Base-by-base conservation (phyloP, 805 yeast genomes). In the Starmerella bombi region DNA sequence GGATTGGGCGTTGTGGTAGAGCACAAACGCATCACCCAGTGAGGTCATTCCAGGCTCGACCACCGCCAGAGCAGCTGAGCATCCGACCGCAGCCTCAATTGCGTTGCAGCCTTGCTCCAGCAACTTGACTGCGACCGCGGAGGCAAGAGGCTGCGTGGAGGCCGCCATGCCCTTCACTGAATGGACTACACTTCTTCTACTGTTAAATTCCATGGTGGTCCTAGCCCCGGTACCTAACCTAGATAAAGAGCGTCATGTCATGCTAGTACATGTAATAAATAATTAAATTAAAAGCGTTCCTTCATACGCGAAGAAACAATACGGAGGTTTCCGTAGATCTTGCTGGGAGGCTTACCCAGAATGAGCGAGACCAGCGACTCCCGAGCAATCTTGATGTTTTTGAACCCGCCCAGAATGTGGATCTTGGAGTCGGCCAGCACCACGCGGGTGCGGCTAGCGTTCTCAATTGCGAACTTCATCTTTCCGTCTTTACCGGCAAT, bases 401-500 rank as follows among this genome's bases (percentile, higher is more conserved):
- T 79, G 65, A 83, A 91, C 0, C 98, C 98, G 37, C 99, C 99
- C 40, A 91, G 68, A 48, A 91, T 91, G 61, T 91, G 98, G 55
- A 91, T 86, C 60, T 88, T 91, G 34, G 93, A 75, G 62, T 91
- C 99, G 0, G 99, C 99, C 51, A 91, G 69, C 20, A 91, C 99
- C 32, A 91, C 86, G 69, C 99, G 80, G 10, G 99, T 91, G 65
- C 97, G 75, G 18, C 97, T 88, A 15, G 98, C 96, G 58, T 91
- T 91, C 64, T 91, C 99, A 57, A 91, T 91, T 25, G 98, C 96
- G 61, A 88, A 91, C 66, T 88, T 91, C 47, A 97, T 91, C 64
- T 86, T 88, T 58, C 99, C 99, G 59, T 91, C 99, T 59, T 91
- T 93, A 62, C 99, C 99, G 12, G 99, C 98, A 62, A 91, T 91